These are phyloP conservation scores for Cucurbita pepo DNA, from an alignment of 306 rosid species.

Conservation along the genomic window DNA sequence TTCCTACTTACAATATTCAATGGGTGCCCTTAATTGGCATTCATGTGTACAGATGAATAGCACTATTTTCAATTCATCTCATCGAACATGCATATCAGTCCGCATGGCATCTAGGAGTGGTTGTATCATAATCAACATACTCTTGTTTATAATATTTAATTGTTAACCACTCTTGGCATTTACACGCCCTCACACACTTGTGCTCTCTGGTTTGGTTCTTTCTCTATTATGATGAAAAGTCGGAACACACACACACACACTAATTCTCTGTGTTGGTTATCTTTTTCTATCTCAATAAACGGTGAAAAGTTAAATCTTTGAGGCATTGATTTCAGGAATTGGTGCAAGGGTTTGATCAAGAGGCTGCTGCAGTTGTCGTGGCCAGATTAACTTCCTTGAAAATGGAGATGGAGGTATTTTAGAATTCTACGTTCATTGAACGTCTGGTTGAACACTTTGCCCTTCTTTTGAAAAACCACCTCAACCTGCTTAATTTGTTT, in stretches of 20 bases:
- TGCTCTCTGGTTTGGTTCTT: neutral
- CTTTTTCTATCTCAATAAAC: neutral
- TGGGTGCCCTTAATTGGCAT: neutral
- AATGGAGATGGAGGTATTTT: constrained; percentile 85
- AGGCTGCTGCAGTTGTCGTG: constrained; percentile 95
- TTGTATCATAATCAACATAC: neutral
- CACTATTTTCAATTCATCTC: neutral
- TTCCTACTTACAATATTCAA: neutral
- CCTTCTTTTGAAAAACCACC: neutral
- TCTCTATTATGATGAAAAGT: neutral
- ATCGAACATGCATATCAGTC: neutral
- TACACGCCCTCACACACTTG: neutral
- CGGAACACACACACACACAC: neutral
- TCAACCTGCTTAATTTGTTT: neutral
- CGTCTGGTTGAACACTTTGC: neutral
- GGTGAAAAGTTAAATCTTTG: constrained; percentile 6
- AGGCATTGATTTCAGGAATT: constrained; percentile 45
- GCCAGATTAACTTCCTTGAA: constrained; percentile 77
- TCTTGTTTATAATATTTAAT: neutral
- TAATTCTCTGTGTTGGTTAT: neutral
- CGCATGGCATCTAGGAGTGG: neutral
- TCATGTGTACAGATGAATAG: neutral
- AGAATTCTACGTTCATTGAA: neutral
- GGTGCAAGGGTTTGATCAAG: constrained; percentile 96
- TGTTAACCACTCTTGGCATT: neutral